Conservation (phyloP, 2,329 filamentous ascomycete genomes). For the Penicillium sclerotiorum region DNA sequence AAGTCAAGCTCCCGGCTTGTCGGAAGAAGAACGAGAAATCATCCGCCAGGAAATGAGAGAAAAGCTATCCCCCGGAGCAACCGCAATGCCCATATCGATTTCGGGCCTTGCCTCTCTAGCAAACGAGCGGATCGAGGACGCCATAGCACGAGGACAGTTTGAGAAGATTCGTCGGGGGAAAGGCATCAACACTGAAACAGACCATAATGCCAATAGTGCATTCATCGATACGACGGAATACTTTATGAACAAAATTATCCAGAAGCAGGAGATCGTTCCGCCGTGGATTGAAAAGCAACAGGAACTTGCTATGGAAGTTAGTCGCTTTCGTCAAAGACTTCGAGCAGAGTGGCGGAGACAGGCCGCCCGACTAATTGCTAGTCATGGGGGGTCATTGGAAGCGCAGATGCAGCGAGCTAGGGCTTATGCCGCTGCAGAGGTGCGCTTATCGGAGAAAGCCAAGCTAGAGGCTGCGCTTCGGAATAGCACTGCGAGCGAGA, state of each 20-base stretch:
- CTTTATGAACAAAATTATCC: constrained; percentile 98
- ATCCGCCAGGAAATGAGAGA: constrained; percentile 75
- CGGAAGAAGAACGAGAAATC: constrained; percentile 71
- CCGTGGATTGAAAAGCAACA: constrained; percentile 99
- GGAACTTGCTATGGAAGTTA: constrained; percentile 71
- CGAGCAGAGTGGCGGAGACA: constrained; percentile 83
- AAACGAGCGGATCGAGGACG: constrained; percentile 91
- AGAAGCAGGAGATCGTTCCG: constrained; percentile 91
- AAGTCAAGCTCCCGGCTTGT: constrained; percentile 60
- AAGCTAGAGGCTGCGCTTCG: constrained; percentile 30
- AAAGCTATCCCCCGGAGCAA: constrained; percentile 72
- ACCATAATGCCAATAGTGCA: constrained; percentile 78
- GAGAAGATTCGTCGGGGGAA: constrained; percentile 79
- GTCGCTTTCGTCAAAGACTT: constrained; percentile 72
- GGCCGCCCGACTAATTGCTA: constrained; percentile 75
- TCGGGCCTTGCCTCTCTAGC: constrained; percentile 79
- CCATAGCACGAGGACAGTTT: constrained; percentile 89
- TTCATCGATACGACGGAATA: constrained; percentile 97
- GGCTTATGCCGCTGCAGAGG: constrained; percentile 75
- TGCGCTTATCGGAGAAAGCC: constrained; percentile 28
- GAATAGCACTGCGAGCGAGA: neutral
- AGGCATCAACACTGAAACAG: constrained; percentile 68
- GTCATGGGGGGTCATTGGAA: constrained; percentile 72
- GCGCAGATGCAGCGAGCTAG: constrained; percentile 72
- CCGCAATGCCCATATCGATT: constrained; percentile 74